Percentiles rank a stretch among this genome's conserved stretches.
These are phyloP conservation scores for Citeromyces matritensis DNA, from an alignment of 805 yeast genomes.

Conservation along the genomic window DNA sequence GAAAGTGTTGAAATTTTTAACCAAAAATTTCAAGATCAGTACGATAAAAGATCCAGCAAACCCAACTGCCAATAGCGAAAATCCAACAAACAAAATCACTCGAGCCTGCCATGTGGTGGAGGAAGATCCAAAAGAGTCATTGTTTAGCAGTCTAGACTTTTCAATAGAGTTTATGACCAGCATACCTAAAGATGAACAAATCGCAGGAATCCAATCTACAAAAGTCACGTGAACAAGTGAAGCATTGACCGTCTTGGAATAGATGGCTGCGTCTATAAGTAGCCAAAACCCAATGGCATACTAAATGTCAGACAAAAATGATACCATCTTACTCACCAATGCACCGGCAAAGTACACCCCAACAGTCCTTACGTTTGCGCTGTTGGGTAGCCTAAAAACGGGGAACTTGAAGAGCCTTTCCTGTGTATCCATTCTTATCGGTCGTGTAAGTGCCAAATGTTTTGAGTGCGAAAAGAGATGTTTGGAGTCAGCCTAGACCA, in stretches of 20 bases:
- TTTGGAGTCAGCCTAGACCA: too few relatives aligned
- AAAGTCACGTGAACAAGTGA: slow-evolving; percentile 78
- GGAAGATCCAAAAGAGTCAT: slow-evolving; percentile 16
- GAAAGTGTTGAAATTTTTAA: slow-evolving; percentile 57
- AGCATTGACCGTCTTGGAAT: slow-evolving; percentile 73
- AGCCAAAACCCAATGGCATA: slow-evolving; percentile 86
- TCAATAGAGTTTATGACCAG: slow-evolving; percentile 64
- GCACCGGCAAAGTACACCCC: slow-evolving; percentile 75
- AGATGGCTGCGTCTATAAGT: slow-evolving; percentile 78
- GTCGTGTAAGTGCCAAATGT: neutral
- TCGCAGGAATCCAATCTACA: slow-evolving; percentile 90
- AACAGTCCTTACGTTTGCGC: slow-evolving; percentile 50
- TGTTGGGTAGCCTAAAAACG: slow-evolving; percentile 50
- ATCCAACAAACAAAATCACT: slow-evolving; percentile 80
- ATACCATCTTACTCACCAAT: slow-evolving; percentile 14
- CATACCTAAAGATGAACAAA: slow-evolving; percentile 85
- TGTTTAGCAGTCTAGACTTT: slow-evolving; percentile 39
- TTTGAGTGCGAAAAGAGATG: neutral
- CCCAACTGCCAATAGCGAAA: slow-evolving; percentile 87
- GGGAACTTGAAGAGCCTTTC: slow-evolving; percentile 50
- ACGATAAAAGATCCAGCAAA: slow-evolving; percentile 86
- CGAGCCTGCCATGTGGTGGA: slow-evolving; percentile 88
- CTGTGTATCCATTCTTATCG: slow-evolving; percentile 9
- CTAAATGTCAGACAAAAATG: slow-evolving; percentile 5
- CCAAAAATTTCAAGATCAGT: slow-evolving; percentile 66